phyloP scores from a whole-genome alignment of 768 basidiomycete species.

The Boletus sp. region DNA sequence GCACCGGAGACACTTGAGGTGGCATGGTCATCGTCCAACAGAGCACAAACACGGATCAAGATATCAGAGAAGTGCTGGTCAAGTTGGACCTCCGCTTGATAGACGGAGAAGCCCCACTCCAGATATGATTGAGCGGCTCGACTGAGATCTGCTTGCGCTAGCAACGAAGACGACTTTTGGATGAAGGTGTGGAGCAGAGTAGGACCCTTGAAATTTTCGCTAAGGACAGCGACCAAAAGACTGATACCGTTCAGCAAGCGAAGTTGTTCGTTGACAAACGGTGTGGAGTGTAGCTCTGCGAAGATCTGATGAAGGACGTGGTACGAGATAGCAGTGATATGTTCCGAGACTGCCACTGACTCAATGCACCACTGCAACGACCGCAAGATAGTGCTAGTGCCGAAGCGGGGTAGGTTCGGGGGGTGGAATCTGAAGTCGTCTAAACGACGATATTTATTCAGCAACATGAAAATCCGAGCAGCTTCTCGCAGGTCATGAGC shows the following conservation, averaged over 20 bases:
- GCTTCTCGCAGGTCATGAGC: slow-evolving; percentile 34
- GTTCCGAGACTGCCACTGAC: slow-evolving; percentile 38
- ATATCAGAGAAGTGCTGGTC: slow-evolving; percentile 62
- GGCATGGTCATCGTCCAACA: slow-evolving; percentile 53
- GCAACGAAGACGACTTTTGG: slow-evolving; percentile 61
- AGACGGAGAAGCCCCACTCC: slow-evolving; percentile 68
- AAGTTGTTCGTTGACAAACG: slow-evolving; percentile 81
- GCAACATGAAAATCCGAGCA: slow-evolving; percentile 43
- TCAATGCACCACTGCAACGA: slow-evolving; percentile 60
- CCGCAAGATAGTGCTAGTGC: slow-evolving; percentile 47
- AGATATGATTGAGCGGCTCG: slow-evolving; percentile 72
- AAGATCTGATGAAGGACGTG: slow-evolving; percentile 77
- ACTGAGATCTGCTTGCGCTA: slow-evolving; percentile 67
- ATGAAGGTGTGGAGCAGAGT: slow-evolving; percentile 68
- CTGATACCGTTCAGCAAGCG: slow-evolving; percentile 71
- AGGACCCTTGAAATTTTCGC: slow-evolving; percentile 51
- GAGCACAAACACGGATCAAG: slow-evolving; percentile 64
- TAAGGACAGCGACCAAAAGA: slow-evolving; percentile 67
- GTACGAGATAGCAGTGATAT: slow-evolving; percentile 62
- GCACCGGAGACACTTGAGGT: slow-evolving; percentile 30
- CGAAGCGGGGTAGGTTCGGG: slow-evolving; percentile 66
- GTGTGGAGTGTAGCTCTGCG: slow-evolving; percentile 58
- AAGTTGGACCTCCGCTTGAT: slow-evolving; percentile 38
- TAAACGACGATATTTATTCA: slow-evolving; percentile 52
- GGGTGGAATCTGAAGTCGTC: slow-evolving; percentile 52